phyloP scores from a whole-genome alignment of 192 early-diverging fungal genomes.

The Entomortierella beljakovae region DNA sequence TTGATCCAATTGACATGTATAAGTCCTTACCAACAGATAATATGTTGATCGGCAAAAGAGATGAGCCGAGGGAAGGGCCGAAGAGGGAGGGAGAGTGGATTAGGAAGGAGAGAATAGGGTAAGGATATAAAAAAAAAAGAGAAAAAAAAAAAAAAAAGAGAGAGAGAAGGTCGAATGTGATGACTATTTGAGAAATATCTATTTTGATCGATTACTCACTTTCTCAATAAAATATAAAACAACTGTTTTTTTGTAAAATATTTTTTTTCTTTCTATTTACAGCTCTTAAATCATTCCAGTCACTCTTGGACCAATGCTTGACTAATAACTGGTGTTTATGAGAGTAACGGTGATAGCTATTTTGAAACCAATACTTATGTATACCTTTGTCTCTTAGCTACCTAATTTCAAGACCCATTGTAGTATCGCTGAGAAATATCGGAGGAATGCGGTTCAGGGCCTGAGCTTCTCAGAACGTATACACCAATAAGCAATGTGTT shows the following conservation, averaged over 20 bases:
- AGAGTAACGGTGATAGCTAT: too few relatives aligned
- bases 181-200: neutral
- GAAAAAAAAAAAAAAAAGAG: neutral
- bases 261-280: slow-evolving; percentile 5
- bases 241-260: neutral
- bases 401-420: neutral
- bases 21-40: slow-evolving; percentile 26
- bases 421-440: neutral
- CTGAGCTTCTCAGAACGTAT: neutral
- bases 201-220: slow-evolving; percentile 29
- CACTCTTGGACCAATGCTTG: too few relatives aligned
- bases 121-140: slow-evolving; percentile 1
- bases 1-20: neutral
- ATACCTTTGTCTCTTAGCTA: too few relatives aligned
- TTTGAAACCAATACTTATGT: too few relatives aligned
- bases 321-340: too few relatives aligned
- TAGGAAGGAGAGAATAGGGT: neutral
- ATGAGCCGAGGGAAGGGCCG: neutral
- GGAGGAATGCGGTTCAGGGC: slow-evolving; percentile 36
- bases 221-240: too few relatives aligned
- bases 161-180: neutral
- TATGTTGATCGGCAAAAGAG: too few relatives aligned
- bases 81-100: neutral
- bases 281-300: too few relatives aligned
- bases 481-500: slow-evolving; percentile 19